Conservation (phyloP, 495 filamentous ascomycete species). For the Aspergillus taichungensis region DNA sequence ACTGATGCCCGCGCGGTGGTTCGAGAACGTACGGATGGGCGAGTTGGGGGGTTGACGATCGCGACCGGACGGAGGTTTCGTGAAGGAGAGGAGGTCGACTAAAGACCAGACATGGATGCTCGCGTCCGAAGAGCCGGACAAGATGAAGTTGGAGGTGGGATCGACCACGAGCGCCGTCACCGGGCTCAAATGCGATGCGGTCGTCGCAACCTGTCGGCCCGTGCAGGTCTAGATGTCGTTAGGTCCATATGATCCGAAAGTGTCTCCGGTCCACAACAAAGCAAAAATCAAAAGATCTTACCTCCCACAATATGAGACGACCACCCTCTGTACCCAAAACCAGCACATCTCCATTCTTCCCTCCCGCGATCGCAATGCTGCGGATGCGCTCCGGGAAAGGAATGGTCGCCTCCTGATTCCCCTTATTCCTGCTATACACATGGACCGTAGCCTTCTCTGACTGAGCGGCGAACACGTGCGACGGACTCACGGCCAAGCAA, state of each 20-base stretch:
- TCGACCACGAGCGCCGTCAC: constrained; percentile 68
- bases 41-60: constrained; percentile 37
- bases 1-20: constrained; percentile 73
- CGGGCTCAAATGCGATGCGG: constrained; percentile 76
- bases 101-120: constrained; percentile 88
- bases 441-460: constrained; percentile 84
- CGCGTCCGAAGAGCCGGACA: constrained; percentile 83
- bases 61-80: constrained; percentile 27
- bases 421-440: constrained; percentile 75
- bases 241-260: background rate
- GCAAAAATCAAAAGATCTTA: constrained; percentile 33
- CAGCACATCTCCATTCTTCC: constrained; percentile 57
- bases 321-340: constrained; percentile 82
- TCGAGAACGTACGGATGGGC: constrained; percentile 60
- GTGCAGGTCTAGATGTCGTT: constrained; percentile 55
- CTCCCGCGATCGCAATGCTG: constrained; percentile 54
- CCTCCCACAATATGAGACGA: constrained; percentile 88
- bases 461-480: constrained; percentile 87
- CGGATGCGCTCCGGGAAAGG: constrained; percentile 80
- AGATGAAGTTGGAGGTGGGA: constrained; percentile 64
- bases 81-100: constrained; percentile 59
- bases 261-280: background rate
- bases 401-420: constrained; percentile 77
- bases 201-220: constrained; percentile 80
- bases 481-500: constrained; percentile 69